A percentile compares a stretch with the other conserved stretches of the same genome.
Conservation (phyloP, 257 asterid genomes). For the Thymus quinquecostatus region DNA sequence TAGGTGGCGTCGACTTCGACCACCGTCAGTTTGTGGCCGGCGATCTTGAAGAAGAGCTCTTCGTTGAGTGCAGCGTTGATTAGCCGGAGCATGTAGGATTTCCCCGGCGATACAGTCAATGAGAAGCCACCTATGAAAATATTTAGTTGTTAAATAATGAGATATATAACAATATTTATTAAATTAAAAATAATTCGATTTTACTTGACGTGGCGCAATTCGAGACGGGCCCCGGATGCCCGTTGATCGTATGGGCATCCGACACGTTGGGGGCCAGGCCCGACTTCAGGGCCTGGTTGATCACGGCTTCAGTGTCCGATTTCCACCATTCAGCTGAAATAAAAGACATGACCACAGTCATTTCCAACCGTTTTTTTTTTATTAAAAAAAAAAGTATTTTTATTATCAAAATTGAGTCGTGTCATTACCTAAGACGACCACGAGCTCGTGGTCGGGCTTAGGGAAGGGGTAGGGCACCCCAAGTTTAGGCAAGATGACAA, state of each 20-base stretch:
- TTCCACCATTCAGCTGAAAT: slow-evolving; percentile 81
- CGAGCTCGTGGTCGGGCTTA: slow-evolving; percentile 76
- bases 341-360: not conserved
- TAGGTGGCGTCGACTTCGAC: slow-evolving; percentile 94
- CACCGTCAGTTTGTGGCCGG: slow-evolving; percentile 77
- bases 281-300: slow-evolving; percentile 54
- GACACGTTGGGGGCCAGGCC: slow-evolving; percentile 77
- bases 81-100: slow-evolving; percentile 74
- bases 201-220: slow-evolving; percentile 46
- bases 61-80: slow-evolving; percentile 95
- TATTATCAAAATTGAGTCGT: not conserved
- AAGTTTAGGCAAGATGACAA: slow-evolving; percentile 79
- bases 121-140: slow-evolving; percentile 56
- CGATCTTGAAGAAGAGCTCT: slow-evolving; percentile 88
- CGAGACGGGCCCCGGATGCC: slow-evolving; percentile 56
- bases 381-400: not conserved
- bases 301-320: slow-evolving; percentile 68
- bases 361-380: not conserved
- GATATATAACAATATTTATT: too few species aligned
- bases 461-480: slow-evolving; percentile 93
- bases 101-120: slow-evolving; percentile 66
- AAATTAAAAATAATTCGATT: too few species aligned
- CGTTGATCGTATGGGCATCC: slow-evolving; percentile 77
- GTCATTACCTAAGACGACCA: slow-evolving; percentile 62
- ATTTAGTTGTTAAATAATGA: too few species aligned